phyloP scores from a whole-genome alignment of 805 yeast genomes.

The Wickerhamiella nectarea region DNA sequence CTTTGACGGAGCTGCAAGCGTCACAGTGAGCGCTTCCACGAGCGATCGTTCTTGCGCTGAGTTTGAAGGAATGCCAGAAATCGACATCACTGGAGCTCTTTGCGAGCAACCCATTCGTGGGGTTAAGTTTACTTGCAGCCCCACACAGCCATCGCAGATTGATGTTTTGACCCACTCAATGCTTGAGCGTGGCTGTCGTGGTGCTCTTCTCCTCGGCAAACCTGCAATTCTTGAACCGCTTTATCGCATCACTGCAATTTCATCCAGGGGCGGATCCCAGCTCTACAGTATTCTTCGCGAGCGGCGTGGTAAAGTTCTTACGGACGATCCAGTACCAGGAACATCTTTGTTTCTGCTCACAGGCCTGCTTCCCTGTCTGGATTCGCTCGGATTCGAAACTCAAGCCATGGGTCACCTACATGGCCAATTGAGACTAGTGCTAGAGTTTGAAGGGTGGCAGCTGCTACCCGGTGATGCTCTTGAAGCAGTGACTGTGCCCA shows the following conservation, averaged over 20 bases:
- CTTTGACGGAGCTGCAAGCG: conserved; percentile 33
- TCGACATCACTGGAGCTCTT: conserved; percentile 63
- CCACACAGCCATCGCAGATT: not conserved
- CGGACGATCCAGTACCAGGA: conserved; percentile 47
- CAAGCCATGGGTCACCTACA: conserved; percentile 66
- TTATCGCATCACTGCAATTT: conserved; percentile 44
- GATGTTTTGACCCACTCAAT: conserved; percentile 48
- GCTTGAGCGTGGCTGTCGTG: conserved; percentile 29
- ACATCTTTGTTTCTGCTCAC: conserved; percentile 49
- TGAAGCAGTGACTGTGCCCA: conserved; percentile 30
- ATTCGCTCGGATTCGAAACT: conserved; percentile 77
- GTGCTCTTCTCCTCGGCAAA: not conserved
- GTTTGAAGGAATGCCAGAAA: not conserved
- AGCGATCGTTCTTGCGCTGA: conserved; percentile 35
- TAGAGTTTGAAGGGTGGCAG: conserved; percentile 59
- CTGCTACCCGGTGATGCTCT: conserved; percentile 85
- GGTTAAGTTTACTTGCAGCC: not conserved
- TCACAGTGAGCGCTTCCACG: conserved; percentile 52
- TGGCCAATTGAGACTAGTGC: conserved; percentile 61
- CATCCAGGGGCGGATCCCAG: conserved; percentile 34
- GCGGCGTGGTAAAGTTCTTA: conserved; percentile 55
- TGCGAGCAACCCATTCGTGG: conserved; percentile 69
- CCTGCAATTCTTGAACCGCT: conserved; percentile 57
- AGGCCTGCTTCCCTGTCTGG: conserved; percentile 75
- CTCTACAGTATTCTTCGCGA: conserved; percentile 38